Evolutionary conservation across 495 filamentous ascomycete species (phyloP), one percentile per base, ranked within the genome.

Genomic region (Penicillium coffeae): DNA sequence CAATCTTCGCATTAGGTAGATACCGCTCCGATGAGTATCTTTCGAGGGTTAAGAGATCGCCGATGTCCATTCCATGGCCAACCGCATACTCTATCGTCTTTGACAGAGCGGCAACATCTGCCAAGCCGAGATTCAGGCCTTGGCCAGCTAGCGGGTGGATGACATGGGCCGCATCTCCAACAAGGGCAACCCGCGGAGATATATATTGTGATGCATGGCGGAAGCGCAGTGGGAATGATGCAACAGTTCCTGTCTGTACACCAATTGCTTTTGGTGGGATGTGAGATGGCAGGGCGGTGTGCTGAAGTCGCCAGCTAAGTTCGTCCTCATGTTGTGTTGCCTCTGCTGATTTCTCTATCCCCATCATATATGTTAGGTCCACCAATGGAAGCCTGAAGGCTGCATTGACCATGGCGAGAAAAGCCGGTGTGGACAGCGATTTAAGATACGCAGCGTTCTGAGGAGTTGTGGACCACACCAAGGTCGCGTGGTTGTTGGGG

Each of bases 91-190:
- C 79, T 43, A 98, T 84, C 0, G 82, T 84, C 36, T 72, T 71
- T 8, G 81, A 81, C 6, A 98, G 77, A 33, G 84, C 82, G 43
- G 88, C 80, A 1, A 92, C 85, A 62, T 98, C 93, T 14, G 81
- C 89, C 46, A 95, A 82, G 3, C 93, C 93, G 56, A 94, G 89
- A 60, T 98, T 98, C 13, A 98, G 78, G 1, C 93, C 93, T 63
- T 97, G 93, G 4, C 93, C 93, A 1, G 90, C 93, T 20, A 98
- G 81, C 0, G 93, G 93, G 63, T 98, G 93, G 56, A 95, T 83
- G 20, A 90, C 91, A 62, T 98, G 93, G 7, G 93, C 94, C 3
- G 93, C 93, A 57, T 98, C 93, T 41, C 91, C 93, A 32, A 96
- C 80, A 1, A 98, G 79, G 0, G 90, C 93, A 8, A 95, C 74